A percentile compares a stretch with the other conserved stretches of the same genome.
Conservation (phyloP, 2,329 filamentous ascomycete genomes). For the Phialemoniopsis sp. region DNA sequence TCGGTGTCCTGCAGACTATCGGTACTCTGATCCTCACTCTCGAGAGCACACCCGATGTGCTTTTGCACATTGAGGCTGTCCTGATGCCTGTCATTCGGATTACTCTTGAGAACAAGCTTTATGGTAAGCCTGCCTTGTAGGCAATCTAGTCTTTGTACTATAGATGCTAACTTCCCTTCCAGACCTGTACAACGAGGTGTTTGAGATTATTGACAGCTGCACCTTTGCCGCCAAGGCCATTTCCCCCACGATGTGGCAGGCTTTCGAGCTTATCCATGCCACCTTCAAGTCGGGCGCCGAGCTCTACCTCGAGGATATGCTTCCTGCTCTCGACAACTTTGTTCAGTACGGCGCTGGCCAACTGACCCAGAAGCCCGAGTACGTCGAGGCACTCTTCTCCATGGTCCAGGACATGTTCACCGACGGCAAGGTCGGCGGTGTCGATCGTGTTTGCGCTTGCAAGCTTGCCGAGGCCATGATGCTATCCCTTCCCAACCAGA, state of each 20-base stretch:
- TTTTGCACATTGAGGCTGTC: slow-evolving; percentile 90
- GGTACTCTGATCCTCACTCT: slow-evolving; percentile 94
- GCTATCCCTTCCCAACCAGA: slow-evolving; percentile 84
- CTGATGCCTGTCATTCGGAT: slow-evolving; percentile 96
- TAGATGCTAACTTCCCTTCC: too few species aligned
- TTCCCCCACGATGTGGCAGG: slow-evolving; percentile 96
- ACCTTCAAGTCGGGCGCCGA: slow-evolving; percentile 97
- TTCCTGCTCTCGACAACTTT: slow-evolving; percentile 96
- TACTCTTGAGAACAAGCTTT: slow-evolving; percentile 95
- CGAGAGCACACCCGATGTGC: slow-evolving; percentile 93
- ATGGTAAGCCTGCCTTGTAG: slow-evolving; percentile 48
- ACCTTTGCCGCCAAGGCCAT: slow-evolving; percentile 97
- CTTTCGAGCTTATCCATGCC: slow-evolving; percentile 92
- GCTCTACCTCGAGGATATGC: slow-evolving; percentile 97
- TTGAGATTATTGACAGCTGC: slow-evolving; percentile 99
- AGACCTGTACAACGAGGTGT: slow-evolving; percentile 97
- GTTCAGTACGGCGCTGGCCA: slow-evolving; percentile 85
- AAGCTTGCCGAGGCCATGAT: slow-evolving; percentile 97
- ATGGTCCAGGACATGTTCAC: slow-evolving; percentile 96
- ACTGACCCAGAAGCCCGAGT: slow-evolving; percentile 77
- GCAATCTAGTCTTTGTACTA: slow-evolving; percentile 5
- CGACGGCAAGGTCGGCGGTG: slow-evolving; percentile 86
- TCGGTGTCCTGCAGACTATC: slow-evolving; percentile 95
- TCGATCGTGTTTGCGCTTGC: slow-evolving; percentile 95
- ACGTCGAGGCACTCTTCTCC: slow-evolving; percentile 81